phyloP scores from a whole-genome alignment of 148 eudicot species.

The Limonium bicolor region DNA sequence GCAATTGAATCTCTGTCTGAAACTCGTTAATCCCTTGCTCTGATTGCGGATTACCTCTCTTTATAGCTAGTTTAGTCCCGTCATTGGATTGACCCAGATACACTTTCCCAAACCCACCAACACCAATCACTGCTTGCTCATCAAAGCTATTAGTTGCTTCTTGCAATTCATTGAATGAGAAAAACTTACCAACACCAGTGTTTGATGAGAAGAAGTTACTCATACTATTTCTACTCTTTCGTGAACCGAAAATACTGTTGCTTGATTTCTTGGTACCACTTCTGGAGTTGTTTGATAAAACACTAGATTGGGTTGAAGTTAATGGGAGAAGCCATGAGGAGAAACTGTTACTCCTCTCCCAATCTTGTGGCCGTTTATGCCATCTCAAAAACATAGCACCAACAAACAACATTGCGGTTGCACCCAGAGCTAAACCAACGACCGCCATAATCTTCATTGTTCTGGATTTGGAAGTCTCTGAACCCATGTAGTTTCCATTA shows the following conservation, averaged over 20 bases:
- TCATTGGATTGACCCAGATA: conserved; percentile 31
- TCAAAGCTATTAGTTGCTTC: conserved; percentile 42
- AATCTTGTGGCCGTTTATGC: conserved; percentile 33
- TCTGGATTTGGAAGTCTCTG: conserved; percentile 6
- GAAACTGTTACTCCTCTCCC: conserved; percentile 34
- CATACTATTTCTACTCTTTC: conserved; percentile 22
- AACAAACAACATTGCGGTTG: conserved; percentile 21
- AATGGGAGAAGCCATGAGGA: conserved; percentile 58
- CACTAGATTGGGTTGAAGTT: conserved; percentile 20
- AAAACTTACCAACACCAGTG: conserved; percentile 33
- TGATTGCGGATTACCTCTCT: conserved; percentile 42
- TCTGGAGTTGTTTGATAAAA: conserved; percentile 27
- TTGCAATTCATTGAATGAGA: conserved; percentile 27
- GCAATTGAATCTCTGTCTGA: conserved; percentile 49
- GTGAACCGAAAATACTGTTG: conserved; percentile 14
- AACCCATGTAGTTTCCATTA: conserved; percentile 19
- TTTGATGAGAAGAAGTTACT: conserved; percentile 21
- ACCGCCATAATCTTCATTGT: conserved; percentile 17
- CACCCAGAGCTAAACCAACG: conserved; percentile 23
- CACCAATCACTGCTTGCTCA: conserved; percentile 34
- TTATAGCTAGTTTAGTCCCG: conserved; percentile 46
- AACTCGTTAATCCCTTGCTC: conserved; percentile 57
- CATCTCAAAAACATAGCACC: conserved; percentile 18
- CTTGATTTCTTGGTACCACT: conserved; percentile 7
- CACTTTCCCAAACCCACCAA: conserved; percentile 55